Percentiles rank a stretch among this genome's conserved stretches.
Conservation (phyloP, 805 yeast species). For the Clavispora asparagi region DNA sequence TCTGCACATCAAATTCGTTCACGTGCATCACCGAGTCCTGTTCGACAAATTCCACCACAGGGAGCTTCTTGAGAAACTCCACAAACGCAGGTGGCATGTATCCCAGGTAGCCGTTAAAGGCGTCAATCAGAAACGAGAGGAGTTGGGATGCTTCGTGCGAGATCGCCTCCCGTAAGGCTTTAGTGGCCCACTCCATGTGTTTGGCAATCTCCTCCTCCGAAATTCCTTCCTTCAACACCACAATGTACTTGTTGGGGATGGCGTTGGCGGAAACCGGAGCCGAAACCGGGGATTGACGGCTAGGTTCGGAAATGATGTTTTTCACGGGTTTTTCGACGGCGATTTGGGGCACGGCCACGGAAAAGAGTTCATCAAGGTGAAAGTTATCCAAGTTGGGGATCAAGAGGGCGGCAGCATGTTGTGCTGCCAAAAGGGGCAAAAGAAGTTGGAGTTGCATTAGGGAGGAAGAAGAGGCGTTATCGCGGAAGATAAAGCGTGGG, state of each 20-base stretch:
- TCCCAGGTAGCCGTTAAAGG: constrained; percentile 18
- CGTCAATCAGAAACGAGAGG: constrained; percentile 6
- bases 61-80: constrained; percentile 9
- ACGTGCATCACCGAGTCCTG: constrained; percentile 18
- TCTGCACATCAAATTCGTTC: constrained; percentile 55
- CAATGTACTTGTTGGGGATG: constrained; percentile 7
- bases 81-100: constrained; percentile 16
- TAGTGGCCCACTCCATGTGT: constrained; percentile 11
- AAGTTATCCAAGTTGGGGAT: constrained; percentile 1
- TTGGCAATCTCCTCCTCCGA: constrained; percentile 3
- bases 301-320: background rate
- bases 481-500: background rate
- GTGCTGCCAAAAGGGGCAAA: constrained; percentile 1
- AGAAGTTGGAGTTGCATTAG: background rate
- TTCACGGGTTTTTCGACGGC: background rate
- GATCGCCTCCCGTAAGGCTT: constrained; percentile 15
- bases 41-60: constrained; percentile 19
- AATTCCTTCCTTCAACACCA: constrained; percentile 12
- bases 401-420: constrained; percentile 1
- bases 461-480: background rate
- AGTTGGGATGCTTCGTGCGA: constrained; percentile 8
- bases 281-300: background rate
- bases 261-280: background rate
- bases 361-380: background rate
- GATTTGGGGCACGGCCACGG: background rate